Evolutionary conservation across 768 basidiomycete genomes (phyloP), one percentile per base, ranked within the genome.

Genomic region (Filobasidium floriforme): DNA sequence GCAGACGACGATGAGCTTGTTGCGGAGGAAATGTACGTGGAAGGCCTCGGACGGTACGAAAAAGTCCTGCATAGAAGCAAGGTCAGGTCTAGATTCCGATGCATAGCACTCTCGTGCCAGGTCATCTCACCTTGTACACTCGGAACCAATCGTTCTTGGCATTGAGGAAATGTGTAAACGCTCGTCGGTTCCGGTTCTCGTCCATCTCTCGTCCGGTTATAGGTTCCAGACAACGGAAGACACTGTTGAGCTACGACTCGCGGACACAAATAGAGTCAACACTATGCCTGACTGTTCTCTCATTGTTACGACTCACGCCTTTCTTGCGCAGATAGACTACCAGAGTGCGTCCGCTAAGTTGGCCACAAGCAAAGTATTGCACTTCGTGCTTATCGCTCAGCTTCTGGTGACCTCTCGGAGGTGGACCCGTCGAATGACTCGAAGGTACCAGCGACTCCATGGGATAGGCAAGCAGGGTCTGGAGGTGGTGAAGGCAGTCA

Each of bases 271-370:
- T 9, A 37, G 32, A 4, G 9, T 37, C 32, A 37, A 37, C 32
- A 9, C 3, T 37, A 37, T 37, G 32, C 32, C 49, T 15, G 22
- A 41, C 26, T 10, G 32, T 60, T 62, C 19, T 12, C 5, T 26
- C 9, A 3, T 14, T 7, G 29, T 62, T 59, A n/a, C 18, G 3
- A 75, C 84, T 41, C 70, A 86, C 86, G 51, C 89, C 89, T 80
- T 93, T 93, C 79, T 89, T 90, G 83, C 92, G 92, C 88, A 96
- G 93, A 76, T 90, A 94, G 51, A 94, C 86, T 28, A 98, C 88
- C 24, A 99, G 81, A 0, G 93, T 96, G 7, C 94, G 85, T 14
- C 88, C 88, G 59, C 87, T 86, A 22, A 97, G 82, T 59, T 85
- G 87, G 5, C 94, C 94, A 28, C 94, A 90, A 71, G 88, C 89